Evolutionary conservation across 768 basidiomycete genomes (phyloP), one percentile per base, ranked within the genome.

Genomic region (Leccinellum rugosiceps): DNA sequence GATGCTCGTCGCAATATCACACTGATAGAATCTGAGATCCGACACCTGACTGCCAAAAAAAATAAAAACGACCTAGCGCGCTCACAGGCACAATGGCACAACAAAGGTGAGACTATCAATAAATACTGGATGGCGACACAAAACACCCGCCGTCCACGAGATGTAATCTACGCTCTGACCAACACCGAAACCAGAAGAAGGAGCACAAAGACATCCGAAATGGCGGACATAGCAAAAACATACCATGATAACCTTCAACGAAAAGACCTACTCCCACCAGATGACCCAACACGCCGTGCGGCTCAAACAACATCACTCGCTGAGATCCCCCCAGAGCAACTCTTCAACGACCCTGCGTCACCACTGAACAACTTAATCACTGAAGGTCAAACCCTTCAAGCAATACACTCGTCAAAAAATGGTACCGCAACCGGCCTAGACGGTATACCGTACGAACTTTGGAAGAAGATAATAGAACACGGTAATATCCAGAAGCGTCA

Each of bases 301-400:
- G 46, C 46, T 1, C 10, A n/a, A 35, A 1, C 9, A 0, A 1
- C 1, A 0, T n/a, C 52, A 2, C 44, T 61, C 0, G 2, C 1
- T 1, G 3, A 43, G 3, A 60, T 53, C 6, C 54, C 51, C 2
- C 3, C 30, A 0, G 0, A 1, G 0, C 59, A 60, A 11, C 31
- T 10, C 0, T 17, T 58, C 10, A 17, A 30, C 0, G 11, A 26
- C 2, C 2, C 19, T 1, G 5, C 14, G 0, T 58, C 65, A 1
- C n/a, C 1, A 28, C 0, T 80, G 76, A 50, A 25, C 68, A 0
- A 67, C 77, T 73, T 0, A 30, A 77, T 58, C 3, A 43, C 55
- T 0, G 46, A 50, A 11, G 25, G 44, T 1, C 45, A 46, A 25
- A 19, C 26, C 23, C 14, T 4, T 4, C 13, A 11, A 6, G 45